phyloP scores from a whole-genome alignment of 106 monocot species.

The Dendrobium chrysotoxum region DNA sequence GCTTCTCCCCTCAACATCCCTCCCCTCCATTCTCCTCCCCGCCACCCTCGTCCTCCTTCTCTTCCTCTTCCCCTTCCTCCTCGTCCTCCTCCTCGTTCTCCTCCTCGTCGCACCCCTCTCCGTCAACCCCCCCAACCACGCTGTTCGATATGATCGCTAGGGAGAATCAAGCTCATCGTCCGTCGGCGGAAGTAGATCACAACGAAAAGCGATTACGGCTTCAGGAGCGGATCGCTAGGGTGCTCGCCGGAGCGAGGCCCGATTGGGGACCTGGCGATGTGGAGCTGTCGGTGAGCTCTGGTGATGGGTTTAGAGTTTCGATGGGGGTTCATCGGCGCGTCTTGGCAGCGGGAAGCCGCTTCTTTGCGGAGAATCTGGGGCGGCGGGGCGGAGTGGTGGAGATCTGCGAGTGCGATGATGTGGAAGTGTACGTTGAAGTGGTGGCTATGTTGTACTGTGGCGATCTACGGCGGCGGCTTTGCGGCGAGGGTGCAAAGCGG shows the following conservation, averaged over 20 bases:
- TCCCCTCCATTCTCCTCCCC: constrained; percentile 7
- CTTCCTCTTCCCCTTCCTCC: constrained; percentile 7
- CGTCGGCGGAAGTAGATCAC: neutral
- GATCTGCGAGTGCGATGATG: constrained; percentile 60
- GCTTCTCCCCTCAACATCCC: neutral
- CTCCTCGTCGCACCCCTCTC: constrained; percentile 14
- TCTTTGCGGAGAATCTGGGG: constrained; percentile 30
- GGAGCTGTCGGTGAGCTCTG: constrained; percentile 25
- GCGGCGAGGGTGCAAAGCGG: constrained; percentile 19
- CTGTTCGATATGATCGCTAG: constrained; percentile 2
- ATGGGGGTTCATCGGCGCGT: constrained; percentile 30
- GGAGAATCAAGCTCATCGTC: neutral
- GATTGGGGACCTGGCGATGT: constrained; percentile 26
- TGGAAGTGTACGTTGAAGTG: constrained; percentile 54
- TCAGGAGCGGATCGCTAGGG: constrained; percentile 22
- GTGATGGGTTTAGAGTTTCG: constrained; percentile 29
- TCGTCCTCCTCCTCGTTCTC: neutral
- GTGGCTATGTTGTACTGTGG: constrained; percentile 59
- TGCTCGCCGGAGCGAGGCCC: constrained; percentile 6
- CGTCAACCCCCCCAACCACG: neutral
- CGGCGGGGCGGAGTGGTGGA: constrained; percentile 25
- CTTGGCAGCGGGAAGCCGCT: constrained; percentile 23
- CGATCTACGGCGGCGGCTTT: constrained; percentile 25
- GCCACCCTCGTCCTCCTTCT: constrained; percentile 7
- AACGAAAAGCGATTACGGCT: constrained; percentile 6